Evolutionary conservation across 164 flowering plant genomes (phyloP).

Genomic region (Litsea cubeba): DNA sequence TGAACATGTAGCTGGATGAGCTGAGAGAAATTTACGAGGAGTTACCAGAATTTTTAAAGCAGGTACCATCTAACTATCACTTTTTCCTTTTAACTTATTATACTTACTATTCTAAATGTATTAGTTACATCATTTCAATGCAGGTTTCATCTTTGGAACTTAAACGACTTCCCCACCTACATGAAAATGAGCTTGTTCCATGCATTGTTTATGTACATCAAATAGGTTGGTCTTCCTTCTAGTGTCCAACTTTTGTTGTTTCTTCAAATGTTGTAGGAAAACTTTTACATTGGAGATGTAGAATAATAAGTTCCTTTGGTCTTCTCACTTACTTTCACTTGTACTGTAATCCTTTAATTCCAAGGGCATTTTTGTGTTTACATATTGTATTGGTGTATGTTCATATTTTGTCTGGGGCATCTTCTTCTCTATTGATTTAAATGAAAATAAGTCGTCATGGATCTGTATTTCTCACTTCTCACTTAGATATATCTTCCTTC

Average conservation of each 20-base stretch:
- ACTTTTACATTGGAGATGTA: too few relatives aligned
- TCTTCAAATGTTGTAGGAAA: too few relatives aligned
- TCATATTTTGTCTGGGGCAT: too few relatives aligned
- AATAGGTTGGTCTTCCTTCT: conserved; percentile 51
- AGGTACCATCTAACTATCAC: conserved; percentile 35
- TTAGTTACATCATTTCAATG: conserved; percentile 11
- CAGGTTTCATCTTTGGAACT: conserved; percentile 82
- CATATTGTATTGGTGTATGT: too few relatives aligned
- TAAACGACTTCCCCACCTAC: conserved; percentile 53
- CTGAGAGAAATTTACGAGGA: conserved; percentile 85
- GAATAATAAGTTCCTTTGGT: too few relatives aligned
- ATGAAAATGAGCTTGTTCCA: conserved; percentile 42
- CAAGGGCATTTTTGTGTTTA: too few relatives aligned
- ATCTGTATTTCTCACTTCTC: too few relatives aligned
- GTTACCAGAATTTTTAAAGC: conserved; percentile 80
- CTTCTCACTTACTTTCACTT: too few relatives aligned
- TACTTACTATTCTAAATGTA: background rate
- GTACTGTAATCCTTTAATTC: too few relatives aligned
- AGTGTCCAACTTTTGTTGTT: too few relatives aligned
- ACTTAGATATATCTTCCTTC: too few relatives aligned
- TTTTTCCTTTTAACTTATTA: background rate
- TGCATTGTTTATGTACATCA: conserved; percentile 76
- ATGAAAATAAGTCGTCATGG: background rate
- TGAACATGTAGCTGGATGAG: conserved; percentile 68
- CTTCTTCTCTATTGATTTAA: too few relatives aligned